A percentile compares a stretch with the other conserved stretches of the same genome.
These are phyloP conservation scores for Setaria viridis DNA, from an alignment of 202 grass and related monocot genomes.

Conservation along the genomic window DNA sequence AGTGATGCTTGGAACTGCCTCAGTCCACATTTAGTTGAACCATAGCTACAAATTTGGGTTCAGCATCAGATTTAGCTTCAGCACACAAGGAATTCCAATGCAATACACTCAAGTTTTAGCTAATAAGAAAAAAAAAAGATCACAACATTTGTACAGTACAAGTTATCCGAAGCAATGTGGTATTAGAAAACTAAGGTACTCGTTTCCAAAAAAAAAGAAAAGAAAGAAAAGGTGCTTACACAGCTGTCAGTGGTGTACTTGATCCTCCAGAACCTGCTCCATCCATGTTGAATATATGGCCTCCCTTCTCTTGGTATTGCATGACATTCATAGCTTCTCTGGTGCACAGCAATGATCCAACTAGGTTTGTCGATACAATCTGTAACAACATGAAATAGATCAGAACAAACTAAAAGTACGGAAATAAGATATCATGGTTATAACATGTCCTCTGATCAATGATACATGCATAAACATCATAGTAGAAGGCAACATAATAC, in stretches of 20 bases:
- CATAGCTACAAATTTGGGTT: conserved; percentile 72
- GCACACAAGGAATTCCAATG: conserved; percentile 29
- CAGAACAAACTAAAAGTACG: conserved; percentile 8
- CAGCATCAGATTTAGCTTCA: conserved; percentile 39
- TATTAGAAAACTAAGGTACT: conserved; percentile 40
- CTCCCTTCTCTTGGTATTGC: conserved; percentile 81
- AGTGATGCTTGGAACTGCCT: conserved; percentile 92
- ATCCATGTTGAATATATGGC: conserved; percentile 98
- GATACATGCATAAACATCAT: not conserved
- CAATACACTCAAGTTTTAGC: not conserved
- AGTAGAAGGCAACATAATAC: conserved; percentile 30
- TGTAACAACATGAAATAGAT: conserved; percentile 41
- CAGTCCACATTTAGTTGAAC: conserved; percentile 97
- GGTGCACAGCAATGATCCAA: conserved; percentile 92
- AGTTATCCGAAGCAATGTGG: conserved; percentile 21
- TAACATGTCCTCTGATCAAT: conserved; percentile 17
- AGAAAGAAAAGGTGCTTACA: conserved; percentile 62
- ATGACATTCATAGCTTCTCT: conserved; percentile 95
- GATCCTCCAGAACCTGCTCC: conserved; percentile 97
- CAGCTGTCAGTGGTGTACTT: conserved; percentile 97
- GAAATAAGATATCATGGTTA: conserved; percentile 33
- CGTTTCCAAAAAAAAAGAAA: no score
- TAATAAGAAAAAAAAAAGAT: conserved; percentile 3
- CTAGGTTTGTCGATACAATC: conserved; percentile 97
- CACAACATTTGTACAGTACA: conserved; percentile 5